These are phyloP conservation scores for Rusavskia elegans DNA, from an alignment of 495 filamentous ascomycete genomes.

Conservation along the genomic window DNA sequence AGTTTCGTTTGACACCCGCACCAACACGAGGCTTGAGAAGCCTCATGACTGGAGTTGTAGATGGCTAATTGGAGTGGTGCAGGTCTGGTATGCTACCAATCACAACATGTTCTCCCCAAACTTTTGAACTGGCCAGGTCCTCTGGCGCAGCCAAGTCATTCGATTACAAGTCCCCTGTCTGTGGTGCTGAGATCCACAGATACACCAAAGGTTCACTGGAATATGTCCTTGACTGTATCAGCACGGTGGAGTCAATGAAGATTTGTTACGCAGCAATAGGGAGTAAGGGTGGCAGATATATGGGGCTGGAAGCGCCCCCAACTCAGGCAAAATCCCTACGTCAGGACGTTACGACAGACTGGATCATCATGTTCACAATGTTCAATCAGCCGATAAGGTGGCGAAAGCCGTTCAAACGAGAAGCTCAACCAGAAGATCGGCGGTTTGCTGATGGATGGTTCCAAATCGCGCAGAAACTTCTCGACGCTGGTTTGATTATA, in stretches of 20 bases:
- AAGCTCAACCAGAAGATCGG: conserved; percentile 2
- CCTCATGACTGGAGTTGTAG: not conserved
- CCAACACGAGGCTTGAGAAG: conserved; percentile 1
- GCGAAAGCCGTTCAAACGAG: conserved; percentile 14
- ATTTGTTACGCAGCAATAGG: conserved; percentile 22
- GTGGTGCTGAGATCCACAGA: conserved; percentile 25
- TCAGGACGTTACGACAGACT: conserved; percentile 1
- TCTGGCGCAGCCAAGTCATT: conserved; percentile 37
- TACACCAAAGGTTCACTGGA: conserved; percentile 22
- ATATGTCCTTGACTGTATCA: conserved; percentile 26
- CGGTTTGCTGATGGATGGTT: conserved; percentile 11
- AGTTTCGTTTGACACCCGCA: conserved; percentile 1
- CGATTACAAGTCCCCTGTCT: conserved; percentile 33
- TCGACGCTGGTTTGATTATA: conserved; percentile 13
- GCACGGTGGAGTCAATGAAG: conserved; percentile 12
- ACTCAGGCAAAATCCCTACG: not conserved
- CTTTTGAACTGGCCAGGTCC: conserved; percentile 34
- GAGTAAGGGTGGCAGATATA: conserved; percentile 22
- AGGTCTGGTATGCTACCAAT: conserved; percentile 24
- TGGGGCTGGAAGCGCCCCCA: conserved; percentile 2
- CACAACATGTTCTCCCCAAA: conserved; percentile 37
- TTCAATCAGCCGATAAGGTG: conserved; percentile 9
- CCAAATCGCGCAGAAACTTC: conserved; percentile 8
- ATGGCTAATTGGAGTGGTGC: not conserved
- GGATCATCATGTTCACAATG: conserved; percentile 18